Base-by-base conservation (phyloP, 1,284 basidiomycete species). In the Melampsora medusae region DNA sequence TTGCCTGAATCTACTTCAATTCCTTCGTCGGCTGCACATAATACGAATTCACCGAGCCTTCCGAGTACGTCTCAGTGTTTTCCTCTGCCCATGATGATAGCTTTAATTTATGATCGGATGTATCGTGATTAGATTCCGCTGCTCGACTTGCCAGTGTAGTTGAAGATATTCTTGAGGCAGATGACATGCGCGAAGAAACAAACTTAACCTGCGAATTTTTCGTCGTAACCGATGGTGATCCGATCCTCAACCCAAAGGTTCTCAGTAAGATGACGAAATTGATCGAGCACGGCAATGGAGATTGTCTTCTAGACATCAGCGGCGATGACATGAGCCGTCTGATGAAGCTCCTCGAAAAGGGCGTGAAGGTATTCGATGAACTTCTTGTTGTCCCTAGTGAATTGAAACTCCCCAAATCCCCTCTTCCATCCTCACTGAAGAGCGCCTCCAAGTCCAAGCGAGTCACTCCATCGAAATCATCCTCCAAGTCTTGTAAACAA, bases 161-260 rank as follows among this genome's bases (percentile, higher is more conserved):
- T 33, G 65, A 75, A 68, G 73, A 75, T 53, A 48, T 75, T 62
- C 31, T 75, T 10, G 73, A 75, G 25, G 73, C 73, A 35, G 73
- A 75, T 68, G 73, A 75, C 38, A 75, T 75, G 73, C 25, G 22
- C 31, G 66, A 67, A 16, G 33, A 7, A 64, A 42, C 65, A n/a
- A 66, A 59, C 12, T 42, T 12, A 2, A 2, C 42, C 2, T 42
- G 42, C 17, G 49, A 73, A 31, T 66, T 56, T 46, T 67, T 73
- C 25, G 56, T 33, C 28, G 33, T 59, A 60, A 53, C 60, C 2
- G 35, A 66, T 16, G 56, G 60, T n/a, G 61, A 73, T 59, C 60
- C 48, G 12, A 60, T 73, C 48, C 65, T 75, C 60, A 46, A 65
- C 4, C 53, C 73, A 10, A 22, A 28, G 31, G 33, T 33, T 48